These are phyloP conservation scores for Aspergillus fischeri DNA, from an alignment of 2,329 filamentous ascomycete species.

Conservation along the genomic window DNA sequence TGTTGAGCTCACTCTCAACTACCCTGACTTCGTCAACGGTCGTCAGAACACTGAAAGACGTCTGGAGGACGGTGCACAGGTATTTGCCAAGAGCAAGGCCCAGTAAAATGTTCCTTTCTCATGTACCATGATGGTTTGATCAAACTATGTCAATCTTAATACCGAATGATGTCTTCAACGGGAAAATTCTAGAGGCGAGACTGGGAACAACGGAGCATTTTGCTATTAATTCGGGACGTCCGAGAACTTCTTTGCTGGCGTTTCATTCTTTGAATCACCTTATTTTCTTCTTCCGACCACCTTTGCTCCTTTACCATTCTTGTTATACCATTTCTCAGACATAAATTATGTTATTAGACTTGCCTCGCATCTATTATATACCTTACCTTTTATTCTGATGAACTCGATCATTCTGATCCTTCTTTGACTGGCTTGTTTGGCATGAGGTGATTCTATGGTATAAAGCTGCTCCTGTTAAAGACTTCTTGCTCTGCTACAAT, in stretches of 20 bases:
- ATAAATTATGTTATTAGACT: slow-evolving; percentile 6
- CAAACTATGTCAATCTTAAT: slow-evolving; percentile 17
- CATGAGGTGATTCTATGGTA: background rate
- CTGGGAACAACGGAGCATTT: slow-evolving; percentile 15
- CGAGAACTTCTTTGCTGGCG: slow-evolving; percentile 29
- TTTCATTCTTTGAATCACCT: slow-evolving; percentile 21
- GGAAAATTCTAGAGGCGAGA: slow-evolving; percentile 18
- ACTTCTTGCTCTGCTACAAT: background rate
- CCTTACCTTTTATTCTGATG: background rate
- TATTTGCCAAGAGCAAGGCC: slow-evolving; percentile 47
- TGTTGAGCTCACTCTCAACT: slow-evolving; percentile 90
- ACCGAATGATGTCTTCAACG: slow-evolving; percentile 13
- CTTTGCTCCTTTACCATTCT: slow-evolving; percentile 2
- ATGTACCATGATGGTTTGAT: background rate
- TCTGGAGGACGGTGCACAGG: slow-evolving; percentile 58
- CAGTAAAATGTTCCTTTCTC: slow-evolving; percentile 22
- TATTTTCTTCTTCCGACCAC: slow-evolving; percentile 10
- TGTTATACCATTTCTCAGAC: slow-evolving; percentile 7
- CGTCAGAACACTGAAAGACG: slow-evolving; percentile 60
- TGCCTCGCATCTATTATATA: background rate
- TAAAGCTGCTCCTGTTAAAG: background rate
- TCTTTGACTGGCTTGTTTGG: background rate
- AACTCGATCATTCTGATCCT: background rate
- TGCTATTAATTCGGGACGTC: slow-evolving; percentile 24
- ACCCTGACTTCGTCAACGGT: slow-evolving; percentile 90